Evolutionary conservation across 2,329 filamentous ascomycete species (phyloP), one percentile per base, ranked within the genome.

Genomic region (Teratosphaeria zuluensis): DNA sequence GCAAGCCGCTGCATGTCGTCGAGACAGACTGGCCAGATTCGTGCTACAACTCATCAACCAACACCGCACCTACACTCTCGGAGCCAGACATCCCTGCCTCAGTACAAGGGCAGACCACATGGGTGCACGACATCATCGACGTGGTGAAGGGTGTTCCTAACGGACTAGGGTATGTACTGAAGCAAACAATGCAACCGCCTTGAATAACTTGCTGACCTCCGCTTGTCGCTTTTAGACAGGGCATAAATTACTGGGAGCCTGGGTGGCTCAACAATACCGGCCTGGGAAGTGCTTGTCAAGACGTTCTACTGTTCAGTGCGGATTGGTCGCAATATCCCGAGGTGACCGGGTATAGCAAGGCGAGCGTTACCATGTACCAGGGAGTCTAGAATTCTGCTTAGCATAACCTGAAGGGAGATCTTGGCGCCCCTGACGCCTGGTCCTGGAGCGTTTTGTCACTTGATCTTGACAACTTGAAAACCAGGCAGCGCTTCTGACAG

Each of bases 21-120:
- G 69, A 72, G 62, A 72, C 69, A 11, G 65, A 71, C 51, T 72
- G 68, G 66, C 69, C 69, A 11, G 66, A 63, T 24, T 60, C 66
- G 12, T 73, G 70, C 61, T n/a, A 16, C 12, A 56, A 55, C 14
- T 64, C 65, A 1, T 32, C 58, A n/a, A 12, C 19, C 5, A 35
- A 8, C 21, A 56, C 55, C 19, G 64, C 63, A 3, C 70, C 71
- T 0, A 56, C 61, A 28, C 66, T 72, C 32, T 72, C 69, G 3
- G 73, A 74, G 61, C 63, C 66, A 11, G 62, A 62, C 35, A 64
- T 69, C 54, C 65, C 68, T 9, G 61, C 61, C 28, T 67, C 62
- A 24, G 63, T 66, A 1, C 31, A 59, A 0, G 69, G 68, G 21
- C 68, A 71, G 64, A 58, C 65, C 24, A 61, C 69, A 54, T 71